Base-by-base conservation (phyloP, 441 rosid genomes). In the Gossypium davidsonii region DNA sequence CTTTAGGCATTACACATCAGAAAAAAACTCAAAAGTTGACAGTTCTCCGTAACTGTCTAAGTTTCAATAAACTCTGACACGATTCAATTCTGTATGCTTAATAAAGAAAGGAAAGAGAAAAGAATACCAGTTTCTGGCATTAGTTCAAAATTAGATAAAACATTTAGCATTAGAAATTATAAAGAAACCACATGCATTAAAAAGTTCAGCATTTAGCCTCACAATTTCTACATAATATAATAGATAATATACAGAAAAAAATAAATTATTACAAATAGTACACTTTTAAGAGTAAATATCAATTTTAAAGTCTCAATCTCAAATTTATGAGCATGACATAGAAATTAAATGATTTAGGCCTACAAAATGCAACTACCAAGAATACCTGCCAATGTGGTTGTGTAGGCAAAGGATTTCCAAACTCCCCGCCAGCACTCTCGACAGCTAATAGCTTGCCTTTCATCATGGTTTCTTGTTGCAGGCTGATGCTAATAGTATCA, bases 341-440 rank as follows among this genome's bases (percentile, higher is more conserved):
- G 56, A 66, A n/a, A 44, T 4, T 44, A 66, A 15, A 66, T 46
- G 12, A 23, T 66, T 23, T 14, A 48, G 14, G 48, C 15, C 70
- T 23, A 66, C 6, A 3, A 66, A 46, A 66, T 46, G 37, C 37
- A 46, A 46, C 39, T 23, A 48, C 39, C 26, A 67, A n/a, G 14
- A 73, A 18, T 84, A 91, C 98, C 97, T 93, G 94, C 92, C 90
- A 88, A 80, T 83, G 83, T 69, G 83, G 74, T 78, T 89, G 92
- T 51, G 76, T 57, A 25, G 81, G 78, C 59, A 79, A 70, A 81
- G 86, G 83, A 81, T 81, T 75, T 73, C 76, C 85, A 51, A 76
- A 65, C 42, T 77, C 80, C 65, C 79, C 79, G 26, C 72, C 49
- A 72, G 74, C 70, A 77, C 39, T 67, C 59, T 79, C 84, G 34